A percentile compares a stretch with the other conserved stretches of the same genome.
phyloP scores from a whole-genome alignment of 2,329 filamentous ascomycete genomes.

The Colletotrichum abscissum region DNA sequence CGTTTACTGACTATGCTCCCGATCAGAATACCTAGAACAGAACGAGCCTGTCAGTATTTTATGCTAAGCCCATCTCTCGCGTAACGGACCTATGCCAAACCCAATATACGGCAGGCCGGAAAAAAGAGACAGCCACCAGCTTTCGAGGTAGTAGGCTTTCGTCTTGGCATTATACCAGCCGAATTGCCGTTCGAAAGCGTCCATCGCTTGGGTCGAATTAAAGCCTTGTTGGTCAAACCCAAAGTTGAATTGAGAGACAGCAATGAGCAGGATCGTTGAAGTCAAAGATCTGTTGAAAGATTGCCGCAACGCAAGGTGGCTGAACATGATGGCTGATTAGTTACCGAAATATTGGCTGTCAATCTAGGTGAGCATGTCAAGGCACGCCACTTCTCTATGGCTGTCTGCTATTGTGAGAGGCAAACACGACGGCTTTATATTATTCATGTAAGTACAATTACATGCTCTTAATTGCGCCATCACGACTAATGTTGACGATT shows the following conservation, averaged over 20 bases:
- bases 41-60: background rate
- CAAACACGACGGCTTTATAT: too few relatives aligned
- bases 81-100: conserved; percentile 41
- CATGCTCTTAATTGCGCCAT: too few relatives aligned
- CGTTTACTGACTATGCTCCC: conserved; percentile 43
- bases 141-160: conserved; percentile 40
- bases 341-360: background rate
- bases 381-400: too few relatives aligned
- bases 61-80: background rate
- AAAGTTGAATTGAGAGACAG: conserved; percentile 52
- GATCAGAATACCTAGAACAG: conserved; percentile 32
- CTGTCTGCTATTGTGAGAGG: too few relatives aligned
- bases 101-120: conserved; percentile 47
- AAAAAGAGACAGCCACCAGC: conserved; percentile 46
- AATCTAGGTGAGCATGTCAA: too few relatives aligned
- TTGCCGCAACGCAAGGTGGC: too few relatives aligned
- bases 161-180: conserved; percentile 41
- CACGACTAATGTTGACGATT: too few relatives aligned
- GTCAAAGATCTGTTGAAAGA: conserved; percentile 37
- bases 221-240: conserved; percentile 52
- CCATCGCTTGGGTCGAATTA: conserved; percentile 50
- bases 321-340: background rate
- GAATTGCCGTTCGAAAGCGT: conserved; percentile 46
- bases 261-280: conserved; percentile 40
- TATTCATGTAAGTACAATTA: too few relatives aligned